phyloP scores from a whole-genome alignment of 139 green algal genomes.

The Closterium sp. region DNA sequence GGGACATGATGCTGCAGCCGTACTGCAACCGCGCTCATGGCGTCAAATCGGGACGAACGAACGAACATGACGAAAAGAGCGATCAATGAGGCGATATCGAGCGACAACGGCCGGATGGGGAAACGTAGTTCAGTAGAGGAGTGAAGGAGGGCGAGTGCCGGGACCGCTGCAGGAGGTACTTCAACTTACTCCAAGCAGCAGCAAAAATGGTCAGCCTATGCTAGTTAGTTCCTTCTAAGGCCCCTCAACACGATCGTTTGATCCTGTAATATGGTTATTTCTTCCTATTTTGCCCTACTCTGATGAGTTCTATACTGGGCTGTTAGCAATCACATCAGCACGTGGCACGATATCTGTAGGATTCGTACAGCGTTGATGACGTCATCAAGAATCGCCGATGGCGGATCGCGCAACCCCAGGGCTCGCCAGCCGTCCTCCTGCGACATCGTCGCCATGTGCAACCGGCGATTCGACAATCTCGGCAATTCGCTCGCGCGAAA shows the following conservation, averaged over 20 bases:
- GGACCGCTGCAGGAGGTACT: too few species aligned
- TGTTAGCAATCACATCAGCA: not conserved
- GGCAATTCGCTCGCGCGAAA: not conserved
- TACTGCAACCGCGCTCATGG: too few species aligned
- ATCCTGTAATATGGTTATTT: too few species aligned
- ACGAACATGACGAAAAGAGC: too few species aligned
- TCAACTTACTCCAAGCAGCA: too few species aligned
- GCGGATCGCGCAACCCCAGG: not conserved
- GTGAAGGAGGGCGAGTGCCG: too few species aligned
- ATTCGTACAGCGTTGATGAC: not conserved
- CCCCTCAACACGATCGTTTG: too few species aligned
- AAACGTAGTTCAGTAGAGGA: not conserved
- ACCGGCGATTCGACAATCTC: not conserved
- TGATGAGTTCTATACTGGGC: not conserved
- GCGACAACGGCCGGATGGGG: too few species aligned
- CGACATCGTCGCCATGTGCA: not conserved
- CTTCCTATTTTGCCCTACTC: too few species aligned
- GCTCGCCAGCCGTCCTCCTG: not conserved
- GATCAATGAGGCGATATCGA: too few species aligned
- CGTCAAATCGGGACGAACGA: too few species aligned
- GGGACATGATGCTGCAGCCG: not conserved
- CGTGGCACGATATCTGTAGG: not conserved
- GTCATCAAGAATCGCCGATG: not conserved
- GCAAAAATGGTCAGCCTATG: not conserved
- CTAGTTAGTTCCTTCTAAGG: not conserved